These are phyloP conservation scores for Colletotrichum spinosum DNA, from an alignment of 2,329 filamentous ascomycete genomes.

Conservation along the genomic window DNA sequence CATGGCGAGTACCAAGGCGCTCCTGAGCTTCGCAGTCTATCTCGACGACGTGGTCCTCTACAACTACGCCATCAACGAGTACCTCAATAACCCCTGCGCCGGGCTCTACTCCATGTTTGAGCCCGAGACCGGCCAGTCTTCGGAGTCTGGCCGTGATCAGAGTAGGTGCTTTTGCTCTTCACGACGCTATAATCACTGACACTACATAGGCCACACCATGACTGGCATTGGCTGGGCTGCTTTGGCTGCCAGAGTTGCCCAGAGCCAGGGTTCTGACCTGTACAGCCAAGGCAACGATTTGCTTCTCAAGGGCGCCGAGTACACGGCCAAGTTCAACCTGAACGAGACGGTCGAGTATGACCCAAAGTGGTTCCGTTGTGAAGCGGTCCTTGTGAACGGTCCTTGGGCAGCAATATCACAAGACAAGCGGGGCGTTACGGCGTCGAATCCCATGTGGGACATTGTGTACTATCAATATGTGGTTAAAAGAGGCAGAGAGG, in stretches of 20 bases:
- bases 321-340: conserved; percentile 53
- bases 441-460: conserved; percentile 37
- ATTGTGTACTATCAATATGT: conserved; percentile 49
- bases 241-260: conserved; percentile 46
- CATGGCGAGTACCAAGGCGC: conserved; percentile 52
- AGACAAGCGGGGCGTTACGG: conserved; percentile 41
- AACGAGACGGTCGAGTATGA: conserved; percentile 49
- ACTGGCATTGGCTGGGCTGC: conserved; percentile 49
- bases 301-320: conserved; percentile 50
- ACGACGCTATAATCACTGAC: neutral
- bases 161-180: neutral
- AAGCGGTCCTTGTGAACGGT: conserved; percentile 52
- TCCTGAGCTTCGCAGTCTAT: conserved; percentile 53
- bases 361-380: conserved; percentile 50
- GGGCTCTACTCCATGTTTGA: conserved; percentile 47
- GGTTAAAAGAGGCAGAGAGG: conserved; percentile 41
- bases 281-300: conserved; percentile 47
- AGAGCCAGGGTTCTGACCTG: conserved; percentile 51
- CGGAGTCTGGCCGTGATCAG: conserved; percentile 53
- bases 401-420: conserved; percentile 49
- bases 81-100: conserved; percentile 50
- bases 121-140: conserved; percentile 47
- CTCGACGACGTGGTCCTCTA: conserved; percentile 54
- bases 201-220: conserved; percentile 41
- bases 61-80: conserved; percentile 53